Evolutionary conservation across 352 stramenopile genomes (phyloP).

Genomic region (Globisporangium takayamanum): DNA sequence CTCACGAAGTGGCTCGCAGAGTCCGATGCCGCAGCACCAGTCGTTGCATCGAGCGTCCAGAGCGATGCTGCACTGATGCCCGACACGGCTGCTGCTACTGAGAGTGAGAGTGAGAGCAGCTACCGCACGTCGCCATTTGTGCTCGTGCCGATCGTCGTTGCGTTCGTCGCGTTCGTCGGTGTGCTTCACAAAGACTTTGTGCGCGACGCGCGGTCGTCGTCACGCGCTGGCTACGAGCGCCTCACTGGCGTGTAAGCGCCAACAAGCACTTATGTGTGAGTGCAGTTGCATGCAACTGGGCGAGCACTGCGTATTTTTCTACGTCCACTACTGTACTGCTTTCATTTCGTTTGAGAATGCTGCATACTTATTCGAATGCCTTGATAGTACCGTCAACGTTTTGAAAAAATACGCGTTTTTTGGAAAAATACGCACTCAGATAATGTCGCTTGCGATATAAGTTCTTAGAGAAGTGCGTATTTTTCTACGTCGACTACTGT

Average conservation of each 20-base stretch:
- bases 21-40: neutral
- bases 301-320: too few relatives aligned
- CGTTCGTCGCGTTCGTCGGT: conserved; percentile 40
- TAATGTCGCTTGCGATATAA: too few relatives aligned
- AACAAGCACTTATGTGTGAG: too few relatives aligned
- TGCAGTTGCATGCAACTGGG: too few relatives aligned
- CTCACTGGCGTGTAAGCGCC: conserved; percentile 14
- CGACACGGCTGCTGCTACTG: neutral
- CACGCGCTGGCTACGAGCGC: conserved; percentile 27
- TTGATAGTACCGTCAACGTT: too few relatives aligned
- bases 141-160: conserved; percentile 55
- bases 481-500: too few relatives aligned
- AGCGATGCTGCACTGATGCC: conserved; percentile 11
- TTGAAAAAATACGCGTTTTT: too few relatives aligned
- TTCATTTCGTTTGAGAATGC: too few relatives aligned
- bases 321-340: too few relatives aligned
- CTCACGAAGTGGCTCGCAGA: conserved; percentile 52
- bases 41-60: conserved; percentile 9
- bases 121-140: conserved; percentile 60
- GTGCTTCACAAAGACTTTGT: conserved; percentile 52
- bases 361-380: too few relatives aligned
- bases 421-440: too few relatives aligned
- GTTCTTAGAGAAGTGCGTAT: too few relatives aligned
- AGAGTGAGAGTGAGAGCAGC: neutral
- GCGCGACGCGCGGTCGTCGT: conserved; percentile 31